Percentiles rank a stretch among this genome's conserved stretches.
phyloP scores from a whole-genome alignment of 2,329 filamentous ascomycete genomes.

The Sporothrix sp. region DNA sequence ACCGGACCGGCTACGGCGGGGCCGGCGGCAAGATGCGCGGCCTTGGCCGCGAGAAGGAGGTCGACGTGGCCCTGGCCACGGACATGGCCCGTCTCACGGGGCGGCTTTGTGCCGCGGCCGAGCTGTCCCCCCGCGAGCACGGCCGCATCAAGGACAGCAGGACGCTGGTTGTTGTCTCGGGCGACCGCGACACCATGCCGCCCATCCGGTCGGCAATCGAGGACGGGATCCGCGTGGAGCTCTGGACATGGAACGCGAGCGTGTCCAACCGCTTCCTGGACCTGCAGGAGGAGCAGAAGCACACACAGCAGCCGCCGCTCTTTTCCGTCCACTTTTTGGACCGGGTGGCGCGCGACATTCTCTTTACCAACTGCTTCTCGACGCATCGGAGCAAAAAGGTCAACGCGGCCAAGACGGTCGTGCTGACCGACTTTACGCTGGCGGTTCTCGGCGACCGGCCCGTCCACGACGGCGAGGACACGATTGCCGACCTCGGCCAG shows the following conservation, averaged over 20 bases:
- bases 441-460: neutral
- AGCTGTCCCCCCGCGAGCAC: neutral
- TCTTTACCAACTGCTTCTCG: constrained; percentile 15
- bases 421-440: neutral
- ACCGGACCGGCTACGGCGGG: constrained; percentile 6
- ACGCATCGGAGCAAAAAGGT: neutral
- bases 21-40: too few relatives aligned
- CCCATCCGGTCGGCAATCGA: constrained; percentile 17
- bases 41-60: constrained; percentile 23
- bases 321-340: constrained; percentile 13
- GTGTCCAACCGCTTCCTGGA: constrained; percentile 18
- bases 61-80: constrained; percentile 21
- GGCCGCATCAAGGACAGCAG: constrained; percentile 7
- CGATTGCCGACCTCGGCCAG: neutral
- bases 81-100: constrained; percentile 17
- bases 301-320: neutral
- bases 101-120: constrained; percentile 10
- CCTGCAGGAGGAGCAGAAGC: neutral
- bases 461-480: neutral
- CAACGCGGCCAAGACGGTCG: constrained; percentile 2
- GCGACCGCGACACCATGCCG: constrained; percentile 22
- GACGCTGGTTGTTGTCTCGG: constrained; percentile 20
- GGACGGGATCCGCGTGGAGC: constrained; percentile 19
- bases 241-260: constrained; percentile 21
- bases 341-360: constrained; percentile 12